Base-by-base conservation (phyloP, 805 yeast species). In the Zygosaccharomyces pseudorouxii region DNA sequence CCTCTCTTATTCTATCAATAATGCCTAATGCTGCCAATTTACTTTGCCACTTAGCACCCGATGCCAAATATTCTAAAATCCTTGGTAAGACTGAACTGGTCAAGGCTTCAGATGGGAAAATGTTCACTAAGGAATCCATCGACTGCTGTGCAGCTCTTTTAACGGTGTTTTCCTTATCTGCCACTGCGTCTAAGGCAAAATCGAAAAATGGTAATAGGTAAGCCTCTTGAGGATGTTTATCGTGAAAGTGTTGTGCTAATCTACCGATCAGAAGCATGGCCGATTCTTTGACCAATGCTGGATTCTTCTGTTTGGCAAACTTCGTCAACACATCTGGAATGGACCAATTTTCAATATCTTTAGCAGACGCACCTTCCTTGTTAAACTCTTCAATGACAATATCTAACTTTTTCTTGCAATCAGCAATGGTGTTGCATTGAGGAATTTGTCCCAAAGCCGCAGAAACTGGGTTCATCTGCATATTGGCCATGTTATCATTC, bases 31-130 rank as follows among this genome's bases (percentile, higher is more conserved):
- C 92, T 14, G 84, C 95, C 38, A 87, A 60, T 68, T 92, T 92
- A 42, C 89, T 78, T 68, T 88, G 93, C 96, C 97, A 90, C 70
- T 90, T 92, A 40, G 97, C 96, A 59, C 69, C 67, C 47, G 95
- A 81, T 2, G 90, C 80, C 58, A 92, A 76, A 65, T 86, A 89
- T 4, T 59, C 66, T 52, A 86, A 67, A 29, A 89, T 64, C 48
- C 71, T 75, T 48, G 84, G 80, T 42, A 92, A 64, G 30, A 90
- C 75, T 12, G 79, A 77, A n/a, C 89, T 74, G 1, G 89, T 81
- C 47, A 84, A 75, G 1, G 93, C 90, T 68, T 88, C 95, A 12
- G 78, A 72, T 39, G 95, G 89, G 71, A 78, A 85, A 53, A 80
- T 70, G 7, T 82, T 84, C 57, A 81, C 78, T 35, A 89, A 70